Base-by-base conservation (phyloP, 345 rosid species). In the Populus pruinosa region DNA sequence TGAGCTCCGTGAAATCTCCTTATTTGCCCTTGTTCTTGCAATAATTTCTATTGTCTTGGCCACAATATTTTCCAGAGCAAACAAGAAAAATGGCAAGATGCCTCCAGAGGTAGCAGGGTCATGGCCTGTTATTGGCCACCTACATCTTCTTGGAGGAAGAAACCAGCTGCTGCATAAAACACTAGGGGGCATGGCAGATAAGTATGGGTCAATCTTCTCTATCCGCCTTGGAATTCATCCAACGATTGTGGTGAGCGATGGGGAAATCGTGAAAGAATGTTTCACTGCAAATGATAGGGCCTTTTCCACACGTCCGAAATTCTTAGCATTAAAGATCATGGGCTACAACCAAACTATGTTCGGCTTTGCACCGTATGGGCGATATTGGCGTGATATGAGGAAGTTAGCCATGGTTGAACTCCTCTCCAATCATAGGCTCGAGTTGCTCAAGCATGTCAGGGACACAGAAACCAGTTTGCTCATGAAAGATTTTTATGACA, bases 301-400 rank as follows among this genome's bases (percentile, higher is more conserved):
- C 5, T 6, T 75, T 17, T 21, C 77, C 27, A 33, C 39, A 6
- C 71, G 71, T 44, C 71, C 77, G 3, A 64, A 29, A 29, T 21
- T 6, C 13, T n/a, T 41, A 5, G 70, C 71, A n/a, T 2, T 27
- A 20, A 59, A 64, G 59, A 35, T 29, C 33, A 25, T 75, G 39
- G 77, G 33, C 10, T 75, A 75, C 41, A 31, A 65, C 33, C 20
- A 21, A 8, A 61, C 69, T 17, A 18, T 64, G 61, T 8, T 65
- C 29, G 61, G 29, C 16, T 75, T 75, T 29, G 53, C 62, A 29
- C 71, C 71, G 0, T 47, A 64, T 43, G 65, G 62, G 13, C 6
- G 7, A 11, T 65, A 64, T 59, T 75, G 71, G 71, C 44, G 77
- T 8, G 71, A 75, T 23, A 75, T 10, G 8, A 17, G 71, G 17